phyloP scores from a whole-genome alignment of 257 asterid genomes.

The Lantana camara region DNA sequence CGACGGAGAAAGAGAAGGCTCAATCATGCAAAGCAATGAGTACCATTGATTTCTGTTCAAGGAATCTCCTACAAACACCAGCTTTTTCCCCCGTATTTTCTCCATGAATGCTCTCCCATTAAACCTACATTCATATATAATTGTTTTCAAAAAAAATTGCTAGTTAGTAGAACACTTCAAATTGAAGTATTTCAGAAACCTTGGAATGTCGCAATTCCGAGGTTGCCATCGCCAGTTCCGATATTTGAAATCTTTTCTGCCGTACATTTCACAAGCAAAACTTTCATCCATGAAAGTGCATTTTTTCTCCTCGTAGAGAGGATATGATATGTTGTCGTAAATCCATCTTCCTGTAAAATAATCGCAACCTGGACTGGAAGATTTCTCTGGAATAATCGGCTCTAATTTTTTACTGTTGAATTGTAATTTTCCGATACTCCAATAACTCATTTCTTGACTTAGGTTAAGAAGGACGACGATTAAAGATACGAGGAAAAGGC shows the following conservation, averaged over 20 bases:
- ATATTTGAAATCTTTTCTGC: constrained; percentile 58
- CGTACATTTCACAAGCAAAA: constrained; percentile 61
- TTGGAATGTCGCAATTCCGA: constrained; percentile 62
- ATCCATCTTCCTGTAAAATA: constrained; percentile 65
- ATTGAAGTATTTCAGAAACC: constrained; percentile 34
- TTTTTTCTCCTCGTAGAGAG: constrained; percentile 53
- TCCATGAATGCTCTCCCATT: constrained; percentile 52
- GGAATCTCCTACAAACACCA: constrained; percentile 75
- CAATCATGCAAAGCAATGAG: constrained; percentile 66
- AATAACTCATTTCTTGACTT: neutral
- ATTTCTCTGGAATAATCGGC: neutral
- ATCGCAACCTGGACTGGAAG: constrained; percentile 19
- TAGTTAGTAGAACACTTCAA: too few relatives aligned
- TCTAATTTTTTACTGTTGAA: neutral
- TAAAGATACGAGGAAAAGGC: constrained; percentile 22
- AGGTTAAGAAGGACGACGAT: constrained; percentile 19
- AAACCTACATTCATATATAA: constrained; percentile 42
- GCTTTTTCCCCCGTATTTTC: constrained; percentile 61
- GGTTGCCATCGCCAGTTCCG: constrained; percentile 85
- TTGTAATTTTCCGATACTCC: neutral
- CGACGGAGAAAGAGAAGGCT: constrained; percentile 44
- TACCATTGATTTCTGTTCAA: constrained; percentile 69
- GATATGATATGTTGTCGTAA: constrained; percentile 51
- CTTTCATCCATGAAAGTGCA: constrained; percentile 54
- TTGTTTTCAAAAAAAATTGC: neutral